Evolutionary conservation across 2,329 filamentous ascomycete genomes (phyloP).

Genomic region (Macrophomina phaseolina): DNA sequence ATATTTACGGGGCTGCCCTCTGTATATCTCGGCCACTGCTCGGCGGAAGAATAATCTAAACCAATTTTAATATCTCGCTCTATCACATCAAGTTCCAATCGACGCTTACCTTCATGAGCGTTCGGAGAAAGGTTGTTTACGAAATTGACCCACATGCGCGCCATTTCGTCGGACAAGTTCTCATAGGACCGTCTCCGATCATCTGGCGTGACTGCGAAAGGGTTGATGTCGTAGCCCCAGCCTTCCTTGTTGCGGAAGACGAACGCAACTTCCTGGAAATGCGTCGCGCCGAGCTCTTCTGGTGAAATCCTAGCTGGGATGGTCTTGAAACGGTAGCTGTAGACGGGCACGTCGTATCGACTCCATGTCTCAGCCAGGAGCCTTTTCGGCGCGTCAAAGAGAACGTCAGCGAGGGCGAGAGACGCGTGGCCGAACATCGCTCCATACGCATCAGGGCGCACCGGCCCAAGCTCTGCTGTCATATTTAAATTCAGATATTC

Average conservation of each 20-base stretch:
- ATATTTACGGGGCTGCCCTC: too few relatives aligned
- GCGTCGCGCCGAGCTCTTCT: slow-evolving; percentile 50
- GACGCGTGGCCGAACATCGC: not conserved
- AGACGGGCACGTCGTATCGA: slow-evolving; percentile 52
- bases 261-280: slow-evolving; percentile 54
- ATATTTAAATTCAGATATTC: slow-evolving; percentile 29
- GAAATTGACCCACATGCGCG: too few relatives aligned
- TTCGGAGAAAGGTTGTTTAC: too few relatives aligned
- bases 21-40: too few relatives aligned
- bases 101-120: too few relatives aligned
- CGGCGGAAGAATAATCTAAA: too few relatives aligned
- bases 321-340: slow-evolving; percentile 65
- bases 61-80: too few relatives aligned
- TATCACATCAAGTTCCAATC: too few relatives aligned
- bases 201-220: not conserved
- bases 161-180: too few relatives aligned
- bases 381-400: slow-evolving; percentile 59
- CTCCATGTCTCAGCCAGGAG: slow-evolving; percentile 56
- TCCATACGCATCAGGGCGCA: not conserved
- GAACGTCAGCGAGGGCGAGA: slow-evolving; percentile 51
- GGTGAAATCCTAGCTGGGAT: slow-evolving; percentile 47
- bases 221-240: not conserved
- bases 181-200: too few relatives aligned
- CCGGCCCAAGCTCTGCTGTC: slow-evolving; percentile 14
- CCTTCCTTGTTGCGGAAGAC: slow-evolving; percentile 44